These are phyloP conservation scores for Hydrangea macrophylla DNA, from an alignment of 148 eudicot species.

Conservation along the genomic window DNA sequence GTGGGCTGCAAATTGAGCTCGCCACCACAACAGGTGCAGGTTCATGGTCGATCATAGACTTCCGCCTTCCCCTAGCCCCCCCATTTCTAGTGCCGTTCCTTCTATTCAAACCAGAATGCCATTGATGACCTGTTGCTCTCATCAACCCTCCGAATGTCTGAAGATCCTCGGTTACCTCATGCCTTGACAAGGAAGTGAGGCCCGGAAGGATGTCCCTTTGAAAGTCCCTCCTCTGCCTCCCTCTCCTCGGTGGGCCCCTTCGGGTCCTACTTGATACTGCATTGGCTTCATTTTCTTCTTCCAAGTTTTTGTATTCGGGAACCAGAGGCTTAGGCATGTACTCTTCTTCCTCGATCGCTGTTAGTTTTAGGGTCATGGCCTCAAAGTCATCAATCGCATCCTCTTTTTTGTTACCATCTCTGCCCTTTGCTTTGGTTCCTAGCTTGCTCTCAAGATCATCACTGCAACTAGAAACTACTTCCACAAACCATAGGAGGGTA, in stretches of 20 bases:
- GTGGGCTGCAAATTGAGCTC: slow-evolving; percentile 24
- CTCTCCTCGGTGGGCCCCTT: slow-evolving; percentile 70
- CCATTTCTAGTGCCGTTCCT: slow-evolving; percentile 53
- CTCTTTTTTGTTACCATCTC: background rate
- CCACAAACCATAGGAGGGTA: slow-evolving; percentile 55
- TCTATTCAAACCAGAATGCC: slow-evolving; percentile 55
- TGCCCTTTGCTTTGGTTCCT: slow-evolving; percentile 1
- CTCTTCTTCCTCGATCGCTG: slow-evolving; percentile 59
- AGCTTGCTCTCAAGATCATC: slow-evolving; percentile 20
- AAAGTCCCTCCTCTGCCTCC: slow-evolving; percentile 79
- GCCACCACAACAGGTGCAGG: slow-evolving; percentile 4
- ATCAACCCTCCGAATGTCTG: slow-evolving; percentile 82
- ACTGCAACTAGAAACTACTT: slow-evolving; percentile 33
- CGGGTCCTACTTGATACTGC: slow-evolving; percentile 35
- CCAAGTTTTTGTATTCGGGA: slow-evolving; percentile 39
- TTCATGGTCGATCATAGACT: slow-evolving; percentile 26
- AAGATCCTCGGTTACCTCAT: slow-evolving; percentile 88
- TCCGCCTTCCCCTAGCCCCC: slow-evolving; percentile 57
- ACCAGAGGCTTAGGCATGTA: slow-evolving; percentile 66
- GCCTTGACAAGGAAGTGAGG: slow-evolving; percentile 69
- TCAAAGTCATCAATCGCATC: slow-evolving; percentile 67
- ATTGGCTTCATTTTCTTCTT: slow-evolving; percentile 42
- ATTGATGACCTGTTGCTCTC: slow-evolving; percentile 83
- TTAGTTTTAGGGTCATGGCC: slow-evolving; percentile 52
- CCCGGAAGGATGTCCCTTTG: slow-evolving; percentile 93